These are phyloP conservation scores for Pseudogymnoascus sp. DNA, from an alignment of 2,329 filamentous ascomycete species.

Conservation along the genomic window DNA sequence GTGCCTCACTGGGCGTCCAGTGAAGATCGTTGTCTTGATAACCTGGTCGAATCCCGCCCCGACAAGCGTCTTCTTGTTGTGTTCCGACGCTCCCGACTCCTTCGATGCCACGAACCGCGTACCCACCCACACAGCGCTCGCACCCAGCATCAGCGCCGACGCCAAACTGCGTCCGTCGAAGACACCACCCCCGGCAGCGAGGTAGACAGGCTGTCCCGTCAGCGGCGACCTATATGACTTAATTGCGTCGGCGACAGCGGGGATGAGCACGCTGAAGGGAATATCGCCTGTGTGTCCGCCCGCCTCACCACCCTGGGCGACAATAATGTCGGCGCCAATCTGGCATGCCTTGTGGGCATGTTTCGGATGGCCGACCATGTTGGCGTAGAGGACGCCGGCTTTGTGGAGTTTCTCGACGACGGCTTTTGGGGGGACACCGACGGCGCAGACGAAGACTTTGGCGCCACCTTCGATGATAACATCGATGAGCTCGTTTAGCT, in stretches of 20 bases:
- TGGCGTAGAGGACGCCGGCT: slow-evolving; percentile 90
- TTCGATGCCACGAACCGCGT: slow-evolving; percentile 91
- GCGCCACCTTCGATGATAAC: slow-evolving; percentile 89
- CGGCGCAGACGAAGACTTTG: slow-evolving; percentile 91
- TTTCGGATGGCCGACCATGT: slow-evolving; percentile 99
- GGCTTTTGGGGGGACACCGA: slow-evolving; percentile 82
- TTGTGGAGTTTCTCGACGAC: slow-evolving; percentile 88
- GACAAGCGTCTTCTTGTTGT: slow-evolving; percentile 79
- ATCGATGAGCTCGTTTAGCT: slow-evolving; percentile 81
- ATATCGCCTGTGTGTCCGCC: slow-evolving; percentile 95
- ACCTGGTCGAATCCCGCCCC: slow-evolving; percentile 89
- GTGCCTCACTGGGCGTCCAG: slow-evolving; percentile 79
- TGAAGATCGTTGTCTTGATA: slow-evolving; percentile 92
- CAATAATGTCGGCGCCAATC: slow-evolving; percentile 90
- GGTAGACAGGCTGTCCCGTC: slow-evolving; percentile 79
- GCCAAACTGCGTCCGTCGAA: slow-evolving; percentile 88
- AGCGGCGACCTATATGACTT: slow-evolving; percentile 77
- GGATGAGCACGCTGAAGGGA: slow-evolving; percentile 85
- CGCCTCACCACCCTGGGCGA: slow-evolving; percentile 94
- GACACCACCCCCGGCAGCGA: slow-evolving; percentile 91
- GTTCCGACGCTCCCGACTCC: slow-evolving; percentile 86
- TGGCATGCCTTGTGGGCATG: slow-evolving; percentile 94
- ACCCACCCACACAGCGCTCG: slow-evolving; percentile 89
- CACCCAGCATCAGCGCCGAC: slow-evolving; percentile 85
- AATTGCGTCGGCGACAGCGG: slow-evolving; percentile 76